phyloP scores from a whole-genome alignment of 2,329 filamentous ascomycete species.

The Colletotrichum destructivum region DNA sequence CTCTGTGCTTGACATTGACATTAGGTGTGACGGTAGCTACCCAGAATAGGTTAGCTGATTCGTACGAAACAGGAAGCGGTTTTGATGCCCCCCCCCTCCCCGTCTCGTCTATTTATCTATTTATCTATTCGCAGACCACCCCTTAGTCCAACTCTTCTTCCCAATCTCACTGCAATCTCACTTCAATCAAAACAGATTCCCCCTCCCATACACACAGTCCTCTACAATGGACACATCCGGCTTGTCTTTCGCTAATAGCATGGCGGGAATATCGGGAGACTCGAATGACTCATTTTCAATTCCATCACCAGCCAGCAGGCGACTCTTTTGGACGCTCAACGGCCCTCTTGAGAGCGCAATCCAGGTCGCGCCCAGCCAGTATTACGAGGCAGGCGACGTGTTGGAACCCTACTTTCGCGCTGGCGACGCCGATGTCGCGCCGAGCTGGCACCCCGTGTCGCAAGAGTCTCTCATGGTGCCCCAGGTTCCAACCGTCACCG shows the following conservation, averaged over 20 bases:
- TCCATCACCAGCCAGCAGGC: background rate
- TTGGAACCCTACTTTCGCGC: conserved; percentile 37
- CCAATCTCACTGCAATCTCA: too few species aligned
- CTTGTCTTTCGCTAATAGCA: background rate
- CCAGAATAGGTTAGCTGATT: too few species aligned
- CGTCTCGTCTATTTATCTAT: too few species aligned
- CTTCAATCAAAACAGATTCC: too few species aligned
- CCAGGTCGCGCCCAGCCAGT: conserved; percentile 27
- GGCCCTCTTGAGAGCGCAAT: conserved; percentile 36
- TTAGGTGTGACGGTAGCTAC: too few species aligned
- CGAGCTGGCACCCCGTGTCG: conserved; percentile 40
- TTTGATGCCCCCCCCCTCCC: too few species aligned
- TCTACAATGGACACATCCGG: background rate
- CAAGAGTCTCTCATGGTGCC: conserved; percentile 36
- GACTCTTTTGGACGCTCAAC: conserved; percentile 1
- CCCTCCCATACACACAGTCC: background rate
- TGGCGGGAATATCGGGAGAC: background rate
- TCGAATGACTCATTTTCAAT: background rate
- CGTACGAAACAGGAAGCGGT: too few species aligned
- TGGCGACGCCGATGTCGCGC: background rate
- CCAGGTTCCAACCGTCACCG: conserved; percentile 9
- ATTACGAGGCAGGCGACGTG: conserved; percentile 30
- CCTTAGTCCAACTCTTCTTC: too few species aligned
- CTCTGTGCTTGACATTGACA: too few species aligned
- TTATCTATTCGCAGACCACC: too few species aligned